Evolutionary conservation across 768 basidiomycete species (phyloP), one percentile per base, ranked within the genome.

Genomic region (Pulveroboletus ravenelii): DNA sequence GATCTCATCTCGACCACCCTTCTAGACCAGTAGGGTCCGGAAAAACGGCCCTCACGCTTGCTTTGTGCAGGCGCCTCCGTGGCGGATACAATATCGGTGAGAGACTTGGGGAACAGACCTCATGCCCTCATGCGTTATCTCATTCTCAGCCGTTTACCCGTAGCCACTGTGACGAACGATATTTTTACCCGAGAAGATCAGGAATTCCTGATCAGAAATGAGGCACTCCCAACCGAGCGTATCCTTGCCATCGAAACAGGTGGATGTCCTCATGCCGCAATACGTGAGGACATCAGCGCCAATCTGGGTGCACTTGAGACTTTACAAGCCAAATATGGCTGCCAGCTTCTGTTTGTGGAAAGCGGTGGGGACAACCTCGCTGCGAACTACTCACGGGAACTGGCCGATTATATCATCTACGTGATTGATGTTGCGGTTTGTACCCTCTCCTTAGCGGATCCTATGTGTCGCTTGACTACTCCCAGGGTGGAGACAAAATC

Each of bases 131-230:
- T 30, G 38, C n/a, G 17, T 25, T 41, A 15, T 41, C 41, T 50
- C 32, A 53, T 47, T 18, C 48, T 55, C 20, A 59, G 41, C 41
- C 17, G 10, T 61, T 48, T 53, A 46, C 38, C 53, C 45, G 10
- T 30, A 93, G 94, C 91, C 31, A 93, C 92, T 2, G 92, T 95
- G 13, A 99, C 95, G n/a, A 99, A 99, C 70, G 95, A 99, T 70
- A 99, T 99, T 66, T 99, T 99, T 71, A 99, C 95, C 32, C 79
- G 88, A 18, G 95, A 98, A 67, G 95, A 98, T 63, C 93, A 96
- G 67, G 95, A 98, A 62, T 99, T 99, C 69, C 74, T 99, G 34
- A 95, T 99, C 63, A 85, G 81, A 62, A 91, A 97, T 71, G 80
- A 86, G 50, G 95, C 95, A 0, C 80, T 99, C 6, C 87, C 90